Percentiles rank a stretch among this genome's conserved stretches.
Conservation (phyloP, 257 asterid species). For the Primulina tabacum region DNA sequence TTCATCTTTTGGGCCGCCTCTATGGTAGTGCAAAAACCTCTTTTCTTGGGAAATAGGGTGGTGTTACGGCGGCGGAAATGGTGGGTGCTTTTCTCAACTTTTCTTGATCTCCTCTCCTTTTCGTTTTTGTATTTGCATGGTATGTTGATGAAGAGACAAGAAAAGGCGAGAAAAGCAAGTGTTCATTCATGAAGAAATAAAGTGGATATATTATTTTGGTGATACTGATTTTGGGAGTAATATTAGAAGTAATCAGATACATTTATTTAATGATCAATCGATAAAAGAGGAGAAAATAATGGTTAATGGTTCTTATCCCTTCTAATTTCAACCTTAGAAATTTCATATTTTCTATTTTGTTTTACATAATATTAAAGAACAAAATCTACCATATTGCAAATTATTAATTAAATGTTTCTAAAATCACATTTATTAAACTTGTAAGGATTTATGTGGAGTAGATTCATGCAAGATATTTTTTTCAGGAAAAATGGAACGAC, state of each 20-base stretch:
- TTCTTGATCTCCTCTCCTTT: constrained; percentile 40
- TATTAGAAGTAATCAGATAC: constrained; percentile 29
- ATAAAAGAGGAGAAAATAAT: constrained; percentile 23
- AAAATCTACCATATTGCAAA: too few relatives aligned
- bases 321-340: not conserved
- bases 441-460: too few relatives aligned
- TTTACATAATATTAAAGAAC: not conserved
- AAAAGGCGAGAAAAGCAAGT: constrained; percentile 41
- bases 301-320: constrained; percentile 9
- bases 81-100: constrained; percentile 26
- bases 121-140: constrained; percentile 24
- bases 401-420: too few relatives aligned
- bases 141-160: constrained; percentile 43
- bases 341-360: not conserved
- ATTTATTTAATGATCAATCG: constrained; percentile 21
- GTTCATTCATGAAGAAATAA: constrained; percentile 28
- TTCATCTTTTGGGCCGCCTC: constrained; percentile 43
- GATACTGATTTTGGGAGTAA: constrained; percentile 26
- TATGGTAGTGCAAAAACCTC: not conserved
- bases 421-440: too few relatives aligned
- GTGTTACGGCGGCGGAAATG: constrained; percentile 10
- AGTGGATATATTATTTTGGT: constrained; percentile 5
- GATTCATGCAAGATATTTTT: too few relatives aligned
- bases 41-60: not conserved
- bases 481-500: too few relatives aligned